phyloP scores from a whole-genome alignment of 2,329 filamentous ascomycete genomes.

The Arthroderma sp. region DNA sequence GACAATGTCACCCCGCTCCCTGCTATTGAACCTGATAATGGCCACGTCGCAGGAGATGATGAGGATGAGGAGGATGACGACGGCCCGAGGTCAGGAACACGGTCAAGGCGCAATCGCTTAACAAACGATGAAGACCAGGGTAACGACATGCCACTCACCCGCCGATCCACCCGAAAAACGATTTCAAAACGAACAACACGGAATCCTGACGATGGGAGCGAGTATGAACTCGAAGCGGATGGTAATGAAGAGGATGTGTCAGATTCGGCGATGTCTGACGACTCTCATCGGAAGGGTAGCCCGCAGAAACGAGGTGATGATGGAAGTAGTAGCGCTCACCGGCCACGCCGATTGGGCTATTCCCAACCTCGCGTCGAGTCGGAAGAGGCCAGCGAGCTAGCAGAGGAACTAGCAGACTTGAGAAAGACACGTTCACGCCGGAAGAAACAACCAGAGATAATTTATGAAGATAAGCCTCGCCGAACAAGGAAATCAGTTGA shows the following conservation, averaged over 20 bases:
- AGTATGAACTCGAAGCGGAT: slow-evolving; percentile 42
- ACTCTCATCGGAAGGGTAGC: slow-evolving; percentile 28
- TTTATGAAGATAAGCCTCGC: slow-evolving; percentile 35
- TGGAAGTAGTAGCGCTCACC: slow-evolving; percentile 31
- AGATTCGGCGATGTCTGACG: slow-evolving; percentile 36
- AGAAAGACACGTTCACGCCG: slow-evolving; percentile 26
- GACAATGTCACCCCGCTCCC: slow-evolving; percentile 6
- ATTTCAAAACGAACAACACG: slow-evolving; percentile 32
- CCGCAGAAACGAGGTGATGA: slow-evolving; percentile 29
- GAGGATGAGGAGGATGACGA: slow-evolving; percentile 45
- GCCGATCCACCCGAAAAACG: slow-evolving; percentile 29
- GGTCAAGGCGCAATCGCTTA: slow-evolving; percentile 13
- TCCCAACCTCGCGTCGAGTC: slow-evolving; percentile 36
- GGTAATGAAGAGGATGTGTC: slow-evolving; percentile 44
- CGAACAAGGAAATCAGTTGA: slow-evolving; percentile 55
- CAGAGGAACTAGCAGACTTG: slow-evolving; percentile 41
- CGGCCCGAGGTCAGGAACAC: slow-evolving; percentile 35
- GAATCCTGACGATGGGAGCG: slow-evolving; percentile 43
- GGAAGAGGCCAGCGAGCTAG: slow-evolving; percentile 41
- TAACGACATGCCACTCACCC: slow-evolving; percentile 17
- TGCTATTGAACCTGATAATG: slow-evolving; percentile 21
- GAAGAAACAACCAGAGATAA: slow-evolving; percentile 21
- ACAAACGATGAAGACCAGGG: slow-evolving; percentile 16
- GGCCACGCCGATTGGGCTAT: slow-evolving; percentile 30
- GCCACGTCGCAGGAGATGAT: slow-evolving; percentile 25